These are phyloP conservation scores for Picochlorum sp. DNA, from an alignment of 139 green algal genomes.

Conservation along the genomic window DNA sequence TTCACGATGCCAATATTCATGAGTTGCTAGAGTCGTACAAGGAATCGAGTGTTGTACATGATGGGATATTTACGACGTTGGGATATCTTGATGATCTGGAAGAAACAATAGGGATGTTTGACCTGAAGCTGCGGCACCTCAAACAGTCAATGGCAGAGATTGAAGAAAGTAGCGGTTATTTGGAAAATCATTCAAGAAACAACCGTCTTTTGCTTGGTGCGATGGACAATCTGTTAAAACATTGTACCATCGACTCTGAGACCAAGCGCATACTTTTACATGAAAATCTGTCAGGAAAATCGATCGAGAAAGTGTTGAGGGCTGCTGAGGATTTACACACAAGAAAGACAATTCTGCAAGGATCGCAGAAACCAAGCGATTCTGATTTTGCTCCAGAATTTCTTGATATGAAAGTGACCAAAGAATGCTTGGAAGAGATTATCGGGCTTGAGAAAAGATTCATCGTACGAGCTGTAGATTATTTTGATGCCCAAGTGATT, in stretches of 20 bases:
- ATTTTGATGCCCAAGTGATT: background rate
- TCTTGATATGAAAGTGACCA: background rate
- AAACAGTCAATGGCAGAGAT: conserved; percentile 30
- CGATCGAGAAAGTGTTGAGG: conserved; percentile 14
- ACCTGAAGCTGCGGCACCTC: conserved; percentile 37
- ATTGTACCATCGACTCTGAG: background rate
- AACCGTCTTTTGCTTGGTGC: conserved; percentile 26
- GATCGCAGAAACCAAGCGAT: background rate
- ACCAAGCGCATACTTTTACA: background rate
- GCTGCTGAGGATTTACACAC: conserved; percentile 14
- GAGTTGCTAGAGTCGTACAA: conserved; percentile 29
- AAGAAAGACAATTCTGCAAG: background rate
- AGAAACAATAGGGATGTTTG: conserved; percentile 33
- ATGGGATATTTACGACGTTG: conserved; percentile 12
- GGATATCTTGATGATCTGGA: conserved; percentile 38
- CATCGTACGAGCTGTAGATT: background rate
- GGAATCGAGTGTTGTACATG: conserved; percentile 13
- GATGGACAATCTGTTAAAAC: conserved; percentile 27
- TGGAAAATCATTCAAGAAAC: conserved; percentile 38
- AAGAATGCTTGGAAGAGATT: background rate
- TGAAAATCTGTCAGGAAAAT: background rate
- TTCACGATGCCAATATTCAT: conserved; percentile 40
- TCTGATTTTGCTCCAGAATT: background rate
- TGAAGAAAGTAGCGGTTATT: conserved; percentile 39
- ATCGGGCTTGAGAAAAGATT: background rate